A percentile compares a stretch with the other conserved stretches of the same genome.
Evolutionary conservation across 2,329 filamentous ascomycete species (phyloP).

Genomic region (Beauveria sp.): DNA sequence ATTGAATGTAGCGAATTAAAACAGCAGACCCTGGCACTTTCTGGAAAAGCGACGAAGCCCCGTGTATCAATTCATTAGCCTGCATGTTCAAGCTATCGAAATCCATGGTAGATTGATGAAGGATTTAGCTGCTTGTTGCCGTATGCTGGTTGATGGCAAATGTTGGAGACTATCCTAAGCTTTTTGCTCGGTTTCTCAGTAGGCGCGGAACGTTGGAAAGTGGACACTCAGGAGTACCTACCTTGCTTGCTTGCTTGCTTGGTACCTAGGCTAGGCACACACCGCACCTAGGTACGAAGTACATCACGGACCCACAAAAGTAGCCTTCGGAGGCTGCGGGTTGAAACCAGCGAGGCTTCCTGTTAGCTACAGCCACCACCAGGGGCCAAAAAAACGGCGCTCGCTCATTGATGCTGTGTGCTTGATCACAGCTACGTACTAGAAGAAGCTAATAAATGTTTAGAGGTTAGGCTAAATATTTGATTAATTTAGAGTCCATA

Average conservation of each 20-base stretch:
- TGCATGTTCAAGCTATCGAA: conserved; percentile 49
- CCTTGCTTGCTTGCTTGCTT: no score
- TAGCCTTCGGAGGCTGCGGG: no score
- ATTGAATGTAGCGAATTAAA: conserved; percentile 88
- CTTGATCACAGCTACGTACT: no score
- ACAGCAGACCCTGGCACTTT: conserved; percentile 91
- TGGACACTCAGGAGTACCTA: neutral
- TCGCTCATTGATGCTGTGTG: no score
- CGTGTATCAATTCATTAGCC: conserved; percentile 43
- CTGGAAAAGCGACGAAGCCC: conserved; percentile 63
- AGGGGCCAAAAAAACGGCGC: no score
- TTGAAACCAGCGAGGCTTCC: no score
- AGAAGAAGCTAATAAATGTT: no score
- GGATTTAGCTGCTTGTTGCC: neutral
- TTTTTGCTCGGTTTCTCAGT: neutral
- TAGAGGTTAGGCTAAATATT: no score
- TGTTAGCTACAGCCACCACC: no score
- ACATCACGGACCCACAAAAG: neutral
- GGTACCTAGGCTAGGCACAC: no score
- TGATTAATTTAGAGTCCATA: no score
- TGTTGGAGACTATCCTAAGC: neutral
- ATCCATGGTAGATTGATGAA: conserved; percentile 41
- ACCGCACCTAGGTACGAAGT: neutral
- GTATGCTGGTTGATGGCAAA: neutral
- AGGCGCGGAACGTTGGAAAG: neutral